A percentile compares a stretch with the other conserved stretches of the same genome.
These are phyloP conservation scores for Dactylellina leptospora DNA, from an alignment of 2,329 filamentous ascomycete species.

Conservation along the genomic window DNA sequence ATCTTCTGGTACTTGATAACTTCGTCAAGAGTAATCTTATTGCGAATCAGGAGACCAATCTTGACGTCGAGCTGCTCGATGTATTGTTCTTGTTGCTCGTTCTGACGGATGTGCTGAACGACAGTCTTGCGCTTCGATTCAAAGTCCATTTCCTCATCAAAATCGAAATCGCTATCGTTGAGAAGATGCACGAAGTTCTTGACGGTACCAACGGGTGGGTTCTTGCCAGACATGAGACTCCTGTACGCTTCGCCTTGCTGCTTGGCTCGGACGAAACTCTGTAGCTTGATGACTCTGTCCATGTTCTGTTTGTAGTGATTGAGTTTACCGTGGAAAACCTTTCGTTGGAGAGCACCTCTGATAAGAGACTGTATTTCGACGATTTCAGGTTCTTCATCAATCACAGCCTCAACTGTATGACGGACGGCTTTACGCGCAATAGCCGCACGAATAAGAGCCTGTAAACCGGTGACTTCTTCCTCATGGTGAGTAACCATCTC, in stretches of 20 bases:
- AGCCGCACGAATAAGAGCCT: constrained; percentile 80
- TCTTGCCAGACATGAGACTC: constrained; percentile 85
- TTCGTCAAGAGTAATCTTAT: constrained; percentile 98
- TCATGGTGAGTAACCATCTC: constrained; percentile 73
- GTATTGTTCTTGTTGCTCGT: constrained; percentile 96
- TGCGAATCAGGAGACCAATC: constrained; percentile 96
- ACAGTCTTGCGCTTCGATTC: constrained; percentile 94
- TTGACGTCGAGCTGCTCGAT: constrained; percentile 99
- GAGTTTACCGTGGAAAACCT: constrained; percentile 70
- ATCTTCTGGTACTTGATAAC: constrained; percentile 97
- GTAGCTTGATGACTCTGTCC: constrained; percentile 98
- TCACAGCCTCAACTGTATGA: constrained; percentile 76
- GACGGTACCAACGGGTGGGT: constrained; percentile 93
- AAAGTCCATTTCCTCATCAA: constrained; percentile 98
- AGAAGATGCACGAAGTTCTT: constrained; percentile 98
- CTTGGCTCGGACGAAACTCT: constrained; percentile 93
- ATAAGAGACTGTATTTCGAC: constrained; percentile 66
- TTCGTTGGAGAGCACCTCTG: constrained; percentile 73
- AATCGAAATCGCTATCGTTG: constrained; percentile 98
- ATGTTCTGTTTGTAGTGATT: constrained; percentile 96
- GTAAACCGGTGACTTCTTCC: constrained; percentile 73
- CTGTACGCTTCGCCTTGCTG: constrained; percentile 98
- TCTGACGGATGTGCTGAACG: constrained; percentile 94
- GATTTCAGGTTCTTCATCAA: constrained; percentile 81
- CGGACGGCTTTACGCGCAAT: constrained; percentile 78